Base-by-base conservation (phyloP, 208 protist genomes). In the Leishmania aethiopica region DNA sequence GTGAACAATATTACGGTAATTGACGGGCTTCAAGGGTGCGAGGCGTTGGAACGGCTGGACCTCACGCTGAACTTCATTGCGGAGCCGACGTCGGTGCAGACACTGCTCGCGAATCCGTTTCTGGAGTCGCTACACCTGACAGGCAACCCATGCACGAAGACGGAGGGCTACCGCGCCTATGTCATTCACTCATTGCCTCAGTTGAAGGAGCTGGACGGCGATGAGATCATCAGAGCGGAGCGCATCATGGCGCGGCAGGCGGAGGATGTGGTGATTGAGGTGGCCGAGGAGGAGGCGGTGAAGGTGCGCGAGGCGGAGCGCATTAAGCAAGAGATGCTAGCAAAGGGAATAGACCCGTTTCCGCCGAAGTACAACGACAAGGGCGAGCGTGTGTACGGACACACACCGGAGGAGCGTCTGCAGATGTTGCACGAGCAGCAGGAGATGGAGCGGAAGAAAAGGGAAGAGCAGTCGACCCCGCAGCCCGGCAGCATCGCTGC, bases 31-130 rank as follows among this genome's bases (percentile, higher is more conserved):
- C 93, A 98, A 55, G 89, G 92, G 10, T 99, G 97, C 81, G 99
- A 99, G 88, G 81, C 88, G 19, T 92, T 99, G 25, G 93, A 95
- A 78, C 98, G 98, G 80, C 92, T 99, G 5, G 99, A 99, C 78
- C 88, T 99, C 53, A 99, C 99, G n/a, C 79, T 96, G 42, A 99
- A 99, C 89, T 99, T 99, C 79, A 91, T 99, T 35, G 91, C 77
- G 1, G 96, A 99, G 69, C 79, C 98, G n/a, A 91, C 87, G 8
- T 94, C 81, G 51, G 89, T 99, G 10, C 77, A 88, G 55, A 82
- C 76, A 0, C 91, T 99, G 74, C 86, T 81, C 42, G 89, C 90
- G 8, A 99, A 99, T 84, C 82, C 90, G 6, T 88, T 93, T 66
- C 89, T 99, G 1, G 85, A 89, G 19, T 92, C 97, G 25, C 90